phyloP scores from a whole-genome alignment of 176 grass and related monocot species.

The Saccharum officinarum region DNA sequence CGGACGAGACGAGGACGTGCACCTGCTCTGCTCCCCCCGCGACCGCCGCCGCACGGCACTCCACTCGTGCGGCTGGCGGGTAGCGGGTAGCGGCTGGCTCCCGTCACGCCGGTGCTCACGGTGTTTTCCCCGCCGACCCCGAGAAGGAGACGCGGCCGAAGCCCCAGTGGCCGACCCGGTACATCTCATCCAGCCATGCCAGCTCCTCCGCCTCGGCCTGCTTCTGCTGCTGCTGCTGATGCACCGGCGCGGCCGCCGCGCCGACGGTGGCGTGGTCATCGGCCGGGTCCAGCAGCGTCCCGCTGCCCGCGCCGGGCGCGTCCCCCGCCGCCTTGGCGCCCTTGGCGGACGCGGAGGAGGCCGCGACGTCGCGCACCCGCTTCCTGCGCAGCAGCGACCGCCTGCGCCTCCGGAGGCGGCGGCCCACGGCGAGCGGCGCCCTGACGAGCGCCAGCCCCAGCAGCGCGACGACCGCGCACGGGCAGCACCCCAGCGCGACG shows the following conservation, averaged over 20 bases:
- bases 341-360: constrained; percentile 11
- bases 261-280: no score
- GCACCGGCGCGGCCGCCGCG: not conserved
- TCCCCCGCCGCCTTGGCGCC: not conserved
- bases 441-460: constrained; percentile 57
- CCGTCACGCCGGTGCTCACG: constrained; percentile 1
- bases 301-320: not conserved
- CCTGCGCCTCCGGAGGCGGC: constrained; percentile 31
- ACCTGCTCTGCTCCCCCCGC: not conserved
- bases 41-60: not conserved
- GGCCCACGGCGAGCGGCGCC: constrained; percentile 51
- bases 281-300: not conserved
- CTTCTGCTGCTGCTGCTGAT: not conserved
- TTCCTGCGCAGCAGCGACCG: constrained; percentile 18
- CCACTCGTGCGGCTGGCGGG: not conserved
- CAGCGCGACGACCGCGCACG: constrained; percentile 58
- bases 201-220: constrained; percentile 5
- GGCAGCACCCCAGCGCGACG: constrained; percentile 77
- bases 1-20: not conserved
- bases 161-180: constrained; percentile 71
- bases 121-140: not conserved
- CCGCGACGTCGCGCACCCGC: constrained; percentile 44
- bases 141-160: constrained; percentile 86
- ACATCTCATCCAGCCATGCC: constrained; percentile 64
- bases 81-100: not conserved